Conservation (phyloP, 2,329 filamentous ascomycete genomes). For the Fusarium napiforme region DNA sequence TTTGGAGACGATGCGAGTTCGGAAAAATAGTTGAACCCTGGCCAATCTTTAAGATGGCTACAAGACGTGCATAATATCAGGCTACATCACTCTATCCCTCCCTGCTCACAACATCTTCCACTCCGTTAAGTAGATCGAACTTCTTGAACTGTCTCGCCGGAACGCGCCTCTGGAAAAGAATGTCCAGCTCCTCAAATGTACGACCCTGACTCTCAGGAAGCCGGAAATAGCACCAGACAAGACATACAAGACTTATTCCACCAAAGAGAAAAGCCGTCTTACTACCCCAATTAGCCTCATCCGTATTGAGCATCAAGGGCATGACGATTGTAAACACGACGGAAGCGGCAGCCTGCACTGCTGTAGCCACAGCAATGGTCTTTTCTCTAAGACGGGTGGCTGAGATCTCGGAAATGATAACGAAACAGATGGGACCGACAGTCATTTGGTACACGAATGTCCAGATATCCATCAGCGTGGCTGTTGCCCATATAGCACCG, state of each 20-base stretch:
- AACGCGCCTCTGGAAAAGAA: constrained; percentile 48
- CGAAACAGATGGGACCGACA: constrained; percentile 56
- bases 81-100: accelerated
- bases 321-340: constrained; percentile 47
- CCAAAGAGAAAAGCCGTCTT: constrained; percentile 49
- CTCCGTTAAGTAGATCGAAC: neutral
- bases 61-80: accelerated
- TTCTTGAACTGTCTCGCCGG: constrained; percentile 50
- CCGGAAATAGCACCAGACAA: constrained; percentile 49
- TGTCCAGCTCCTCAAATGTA: constrained; percentile 49
- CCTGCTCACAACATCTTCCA: neutral
- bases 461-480: constrained; percentile 56
- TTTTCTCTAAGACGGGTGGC: constrained; percentile 55
- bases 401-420: constrained; percentile 54
- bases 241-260: constrained; percentile 38
- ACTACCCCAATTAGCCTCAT: constrained; percentile 48
- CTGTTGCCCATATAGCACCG: constrained; percentile 49
- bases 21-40: neutral
- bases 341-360: constrained; percentile 40
- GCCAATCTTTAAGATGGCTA: too few species aligned
- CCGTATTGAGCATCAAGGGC: constrained; percentile 48
- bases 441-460: constrained; percentile 55
- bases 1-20: too few species aligned
- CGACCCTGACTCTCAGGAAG: constrained; percentile 49
- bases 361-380: constrained; percentile 54